These are phyloP conservation scores for Hypholoma fasciculare DNA, from an alignment of 768 basidiomycete genomes.

Conservation along the genomic window DNA sequence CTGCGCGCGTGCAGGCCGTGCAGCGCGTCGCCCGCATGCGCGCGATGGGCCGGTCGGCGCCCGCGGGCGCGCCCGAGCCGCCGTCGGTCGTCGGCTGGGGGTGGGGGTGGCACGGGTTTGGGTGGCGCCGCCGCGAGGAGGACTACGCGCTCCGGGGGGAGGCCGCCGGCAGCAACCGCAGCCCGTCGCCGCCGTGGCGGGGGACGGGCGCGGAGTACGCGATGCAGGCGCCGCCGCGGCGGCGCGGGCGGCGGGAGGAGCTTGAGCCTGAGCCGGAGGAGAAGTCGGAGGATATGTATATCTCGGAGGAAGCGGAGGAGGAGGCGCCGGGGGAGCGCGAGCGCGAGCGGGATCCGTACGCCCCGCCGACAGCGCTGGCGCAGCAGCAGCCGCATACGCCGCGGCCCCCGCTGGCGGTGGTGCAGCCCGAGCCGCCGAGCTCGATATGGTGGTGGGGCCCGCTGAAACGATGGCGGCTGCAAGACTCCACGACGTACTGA, in stretches of 20 bases:
- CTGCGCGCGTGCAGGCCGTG: conserved; percentile 68
- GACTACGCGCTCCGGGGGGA: background rate
- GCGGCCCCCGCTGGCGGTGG: conserved; percentile 12
- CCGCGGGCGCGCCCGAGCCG: background rate
- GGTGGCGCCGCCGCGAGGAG: conserved; percentile 29
- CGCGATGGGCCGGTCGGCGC: conserved; percentile 46
- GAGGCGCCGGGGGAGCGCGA: background rate
- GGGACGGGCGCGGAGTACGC: background rate
- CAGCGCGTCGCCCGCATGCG: conserved; percentile 68
- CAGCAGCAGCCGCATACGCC: conserved; percentile 2
- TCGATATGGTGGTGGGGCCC: conserved; percentile 87
- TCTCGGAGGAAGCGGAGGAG: conserved; percentile 10
- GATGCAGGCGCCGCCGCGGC: conserved; percentile 7
- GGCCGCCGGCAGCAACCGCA: background rate
- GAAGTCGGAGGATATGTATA: conserved; percentile 19
- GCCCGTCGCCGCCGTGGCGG: background rate
- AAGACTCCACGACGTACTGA: conserved; percentile 74
- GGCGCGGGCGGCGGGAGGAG: conserved; percentile 11
- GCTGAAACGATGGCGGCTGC: conserved; percentile 68
- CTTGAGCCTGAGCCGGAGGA: background rate
- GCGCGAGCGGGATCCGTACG: background rate
- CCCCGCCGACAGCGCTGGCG: background rate
- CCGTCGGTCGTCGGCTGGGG: conserved; percentile 34
- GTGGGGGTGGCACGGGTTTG: conserved; percentile 79
- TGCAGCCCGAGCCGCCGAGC: conserved; percentile 13